Evolutionary conservation across 371 early-diverging fungal species (phyloP).

Genomic region (Racocetra persica): DNA sequence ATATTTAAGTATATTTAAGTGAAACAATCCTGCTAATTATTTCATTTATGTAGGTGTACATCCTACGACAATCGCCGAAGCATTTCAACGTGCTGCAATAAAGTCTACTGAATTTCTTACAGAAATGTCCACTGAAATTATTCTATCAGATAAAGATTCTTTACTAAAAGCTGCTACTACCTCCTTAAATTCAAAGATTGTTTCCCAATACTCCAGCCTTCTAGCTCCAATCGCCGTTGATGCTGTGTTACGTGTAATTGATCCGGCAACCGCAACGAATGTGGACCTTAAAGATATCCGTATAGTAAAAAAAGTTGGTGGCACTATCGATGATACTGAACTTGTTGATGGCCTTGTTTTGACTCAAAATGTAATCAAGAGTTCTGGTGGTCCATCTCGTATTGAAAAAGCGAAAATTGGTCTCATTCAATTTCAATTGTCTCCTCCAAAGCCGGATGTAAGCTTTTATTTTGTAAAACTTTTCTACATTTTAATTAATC

Average conservation of each 20-base stretch:
- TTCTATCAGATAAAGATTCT: slow-evolving; percentile 88
- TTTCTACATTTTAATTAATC: not conserved
- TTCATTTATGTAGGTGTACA: slow-evolving; percentile 76
- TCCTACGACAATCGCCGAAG: slow-evolving; percentile 94
- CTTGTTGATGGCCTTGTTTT: slow-evolving; percentile 93
- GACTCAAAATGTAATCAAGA: slow-evolving; percentile 88
- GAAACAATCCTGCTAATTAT: not conserved
- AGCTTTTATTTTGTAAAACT: slow-evolving; percentile 28
- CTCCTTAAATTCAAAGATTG: slow-evolving; percentile 98
- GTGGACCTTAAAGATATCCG: slow-evolving; percentile 97
- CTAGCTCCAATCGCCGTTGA: slow-evolving; percentile 98
- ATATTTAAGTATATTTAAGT: not conserved
- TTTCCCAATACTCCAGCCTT: slow-evolving; percentile 95
- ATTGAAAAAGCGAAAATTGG: slow-evolving; percentile 98
- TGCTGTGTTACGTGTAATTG: slow-evolving; percentile 92
- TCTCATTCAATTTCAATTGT: slow-evolving; percentile 98
- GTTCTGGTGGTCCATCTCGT: slow-evolving; percentile 93
- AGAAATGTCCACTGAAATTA: slow-evolving; percentile 81
- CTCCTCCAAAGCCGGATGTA: slow-evolving; percentile 99
- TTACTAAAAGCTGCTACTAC: slow-evolving; percentile 94
- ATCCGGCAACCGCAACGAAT: slow-evolving; percentile 81
- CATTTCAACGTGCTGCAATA: slow-evolving; percentile 86
- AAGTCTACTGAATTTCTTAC: slow-evolving; percentile 86
- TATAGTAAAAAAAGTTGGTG: slow-evolving; percentile 97
- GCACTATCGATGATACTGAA: slow-evolving; percentile 98